A percentile compares a stretch with the other conserved stretches of the same genome.
Evolutionary conservation across 2,329 filamentous ascomycete species (phyloP).

Genomic region (Monilinia fructigena): DNA sequence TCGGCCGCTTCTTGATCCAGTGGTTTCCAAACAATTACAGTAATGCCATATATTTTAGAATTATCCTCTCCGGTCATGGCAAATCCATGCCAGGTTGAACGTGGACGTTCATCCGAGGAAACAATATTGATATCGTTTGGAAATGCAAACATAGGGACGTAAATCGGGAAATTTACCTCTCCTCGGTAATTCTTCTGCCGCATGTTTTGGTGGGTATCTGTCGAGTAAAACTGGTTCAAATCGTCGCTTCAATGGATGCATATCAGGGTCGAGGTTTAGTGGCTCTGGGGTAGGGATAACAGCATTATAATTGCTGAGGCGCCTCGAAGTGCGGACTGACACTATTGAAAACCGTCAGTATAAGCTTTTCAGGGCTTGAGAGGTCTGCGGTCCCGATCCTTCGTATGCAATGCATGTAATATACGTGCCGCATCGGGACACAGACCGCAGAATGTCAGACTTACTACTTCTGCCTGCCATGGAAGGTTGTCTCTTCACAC

Average conservation of each 20-base stretch:
- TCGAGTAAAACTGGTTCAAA: constrained; percentile 97
- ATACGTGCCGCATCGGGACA: constrained; percentile 6
- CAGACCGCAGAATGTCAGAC: constrained; percentile 40
- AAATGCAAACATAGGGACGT: constrained; percentile 61
- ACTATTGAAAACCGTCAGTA: constrained; percentile 44
- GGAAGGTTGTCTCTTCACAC: constrained; percentile 81
- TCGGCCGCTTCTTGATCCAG: constrained; percentile 78
- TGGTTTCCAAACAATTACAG: constrained; percentile 89
- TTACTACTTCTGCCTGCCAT: constrained; percentile 67
- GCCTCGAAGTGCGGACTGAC: constrained; percentile 76
- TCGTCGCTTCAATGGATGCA: constrained; percentile 90
- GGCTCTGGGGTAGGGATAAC: constrained; percentile 94
- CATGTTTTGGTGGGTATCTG: constrained; percentile 82
- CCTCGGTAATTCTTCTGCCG: constrained; percentile 74
- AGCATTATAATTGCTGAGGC: constrained; percentile 96
- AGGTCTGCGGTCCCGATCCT: constrained; percentile 21
- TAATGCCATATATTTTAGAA: constrained; percentile 87
- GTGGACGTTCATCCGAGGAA: constrained; percentile 54
- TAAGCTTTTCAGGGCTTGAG: background rate
- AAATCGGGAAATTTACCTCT: constrained; percentile 93
- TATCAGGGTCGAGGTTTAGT: constrained; percentile 81
- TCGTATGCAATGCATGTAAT: constrained; percentile 18
- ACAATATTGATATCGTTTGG: constrained; percentile 26
- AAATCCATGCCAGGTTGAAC: constrained; percentile 98
- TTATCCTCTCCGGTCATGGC: constrained; percentile 95